phyloP scores from a whole-genome alignment of 345 rosid species.

The Physaria fendleri region DNA sequence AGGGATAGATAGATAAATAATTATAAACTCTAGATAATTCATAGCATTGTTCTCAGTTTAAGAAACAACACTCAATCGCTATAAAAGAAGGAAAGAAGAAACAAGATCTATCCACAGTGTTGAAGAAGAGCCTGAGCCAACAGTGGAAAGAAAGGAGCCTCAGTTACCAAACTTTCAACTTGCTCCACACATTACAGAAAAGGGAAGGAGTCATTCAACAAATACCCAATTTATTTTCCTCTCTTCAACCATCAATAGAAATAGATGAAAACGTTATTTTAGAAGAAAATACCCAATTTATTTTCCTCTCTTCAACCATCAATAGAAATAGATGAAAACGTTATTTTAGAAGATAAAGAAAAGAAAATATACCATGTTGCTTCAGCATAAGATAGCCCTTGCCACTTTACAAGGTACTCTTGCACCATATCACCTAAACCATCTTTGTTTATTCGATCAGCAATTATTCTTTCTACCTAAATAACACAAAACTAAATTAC shows the following conservation, averaged over 20 bases:
- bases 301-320: too few relatives aligned
- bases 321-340: too few relatives aligned
- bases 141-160: too few relatives aligned
- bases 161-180: too few relatives aligned
- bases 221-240: too few relatives aligned
- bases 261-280: too few relatives aligned
- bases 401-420: conserved; percentile 98
- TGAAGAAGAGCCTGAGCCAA: too few relatives aligned
- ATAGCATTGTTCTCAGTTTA: conserved; percentile 3
- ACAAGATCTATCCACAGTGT: not conserved
- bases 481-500: conserved; percentile 25
- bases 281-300: too few relatives aligned
- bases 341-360: too few relatives aligned
- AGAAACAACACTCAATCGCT: not conserved
- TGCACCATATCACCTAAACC: conserved; percentile 62
- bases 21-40: not conserved
- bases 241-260: too few relatives aligned
- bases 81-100: not conserved
- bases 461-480: conserved; percentile 88
- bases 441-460: conserved; percentile 81
- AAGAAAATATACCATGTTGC: conserved; percentile 76
- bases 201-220: too few relatives aligned
- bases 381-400: conserved; percentile 98
- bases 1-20: not conserved
- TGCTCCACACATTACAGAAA: too few relatives aligned